These are phyloP conservation scores for Atractiella rhizophila DNA, from an alignment of 768 basidiomycete genomes.

Conservation along the genomic window DNA sequence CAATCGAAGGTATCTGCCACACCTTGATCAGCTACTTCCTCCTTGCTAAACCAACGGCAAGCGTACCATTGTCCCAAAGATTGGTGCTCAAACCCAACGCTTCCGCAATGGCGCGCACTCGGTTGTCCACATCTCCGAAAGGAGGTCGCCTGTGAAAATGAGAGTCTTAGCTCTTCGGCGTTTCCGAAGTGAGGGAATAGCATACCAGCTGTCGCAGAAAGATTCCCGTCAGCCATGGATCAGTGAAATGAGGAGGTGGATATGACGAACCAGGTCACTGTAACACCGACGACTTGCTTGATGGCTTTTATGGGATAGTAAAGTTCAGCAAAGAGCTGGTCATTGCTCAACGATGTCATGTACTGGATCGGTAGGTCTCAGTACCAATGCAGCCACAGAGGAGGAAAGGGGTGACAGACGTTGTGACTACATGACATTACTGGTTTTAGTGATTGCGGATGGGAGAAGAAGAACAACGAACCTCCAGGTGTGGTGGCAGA, in stretches of 20 bases:
- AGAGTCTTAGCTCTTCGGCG: too few relatives aligned
- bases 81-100: constrained; percentile 10
- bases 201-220: too few relatives aligned
- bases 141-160: constrained; percentile 13
- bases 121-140: constrained; percentile 16
- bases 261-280: too few relatives aligned
- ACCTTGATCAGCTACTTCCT: too few relatives aligned
- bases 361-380: constrained; percentile 8
- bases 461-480: too few relatives aligned
- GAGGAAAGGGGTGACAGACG: constrained; percentile 19
- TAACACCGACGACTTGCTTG: constrained; percentile 14
- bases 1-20: constrained; percentile 6
- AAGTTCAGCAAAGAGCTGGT: constrained; percentile 23
- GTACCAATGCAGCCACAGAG: not conserved
- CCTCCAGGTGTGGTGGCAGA: too few relatives aligned
- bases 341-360: constrained; percentile 25
- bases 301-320: constrained; percentile 14
- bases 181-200: too few relatives aligned
- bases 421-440: too few relatives aligned
- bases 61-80: constrained; percentile 6
- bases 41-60: too few relatives aligned
- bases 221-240: too few relatives aligned
- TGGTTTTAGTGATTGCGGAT: too few relatives aligned
- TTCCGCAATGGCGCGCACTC: constrained; percentile 14
- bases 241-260: too few relatives aligned